Conservation (phyloP, 495 filamentous ascomycete species). For the Talaromyces wortmannii region DNA sequence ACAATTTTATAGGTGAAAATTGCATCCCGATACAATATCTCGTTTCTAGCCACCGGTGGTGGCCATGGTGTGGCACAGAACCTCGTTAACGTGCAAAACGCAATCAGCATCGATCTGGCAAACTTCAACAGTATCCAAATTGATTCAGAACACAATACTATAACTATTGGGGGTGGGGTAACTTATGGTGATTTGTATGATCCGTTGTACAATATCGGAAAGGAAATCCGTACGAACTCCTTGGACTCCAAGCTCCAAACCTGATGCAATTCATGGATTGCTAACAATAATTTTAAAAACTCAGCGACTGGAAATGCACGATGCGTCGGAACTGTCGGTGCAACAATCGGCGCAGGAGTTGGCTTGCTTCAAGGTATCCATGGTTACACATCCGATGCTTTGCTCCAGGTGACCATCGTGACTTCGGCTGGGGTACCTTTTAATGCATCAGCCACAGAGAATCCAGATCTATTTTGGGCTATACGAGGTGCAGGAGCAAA, state of each 20-base stretch:
- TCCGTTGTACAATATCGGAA: conserved; percentile 18
- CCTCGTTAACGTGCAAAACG: conserved; percentile 10
- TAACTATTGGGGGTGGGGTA: conserved; percentile 16
- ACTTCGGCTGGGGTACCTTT: conserved; percentile 23
- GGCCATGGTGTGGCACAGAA: conserved; percentile 21
- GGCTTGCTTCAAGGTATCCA: conserved; percentile 23
- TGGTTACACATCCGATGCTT: conserved; percentile 26
- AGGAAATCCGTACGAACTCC: conserved; percentile 19
- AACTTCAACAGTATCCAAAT: conserved; percentile 16
- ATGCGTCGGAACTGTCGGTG: conserved; percentile 24
- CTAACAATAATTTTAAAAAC: neutral
- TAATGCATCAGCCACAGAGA: conserved; percentile 17
- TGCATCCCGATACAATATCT: conserved; percentile 14
- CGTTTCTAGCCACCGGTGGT: conserved; percentile 25
- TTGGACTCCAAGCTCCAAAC: neutral
- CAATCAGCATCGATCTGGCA: conserved; percentile 23
- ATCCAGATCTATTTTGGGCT: conserved; percentile 34
- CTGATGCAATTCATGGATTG: neutral
- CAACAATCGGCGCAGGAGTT: conserved; percentile 32
- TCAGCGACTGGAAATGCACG: conserved; percentile 15
- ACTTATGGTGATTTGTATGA: conserved; percentile 11
- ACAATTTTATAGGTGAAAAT: conserved; percentile 10
- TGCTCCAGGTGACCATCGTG: conserved; percentile 22
- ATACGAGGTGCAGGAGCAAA: conserved; percentile 32
- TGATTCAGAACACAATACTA: neutral